Evolutionary conservation across 2,329 filamentous ascomycete species (phyloP).

Genomic region (Cephalotrichum gorgonifer): DNA sequence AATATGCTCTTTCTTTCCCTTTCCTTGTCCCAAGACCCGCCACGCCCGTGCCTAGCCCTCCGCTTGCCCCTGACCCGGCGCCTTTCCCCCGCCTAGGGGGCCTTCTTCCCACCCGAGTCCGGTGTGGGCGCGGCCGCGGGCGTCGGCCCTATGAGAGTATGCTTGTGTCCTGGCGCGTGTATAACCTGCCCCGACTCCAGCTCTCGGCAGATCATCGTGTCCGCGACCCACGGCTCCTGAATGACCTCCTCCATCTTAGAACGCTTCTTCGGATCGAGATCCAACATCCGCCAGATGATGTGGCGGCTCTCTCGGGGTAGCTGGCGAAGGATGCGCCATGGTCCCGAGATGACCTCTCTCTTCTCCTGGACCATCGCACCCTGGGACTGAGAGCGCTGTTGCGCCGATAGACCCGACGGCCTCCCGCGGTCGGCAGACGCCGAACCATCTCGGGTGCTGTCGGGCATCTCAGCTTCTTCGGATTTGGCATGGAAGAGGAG

Average conservation of each 20-base stretch:
- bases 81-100: background rate
- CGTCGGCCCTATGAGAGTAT: slow-evolving; percentile 69
- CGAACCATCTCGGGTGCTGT: slow-evolving; percentile 4
- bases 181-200: slow-evolving; percentile 59
- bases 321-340: slow-evolving; percentile 79
- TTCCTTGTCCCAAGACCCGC: background rate
- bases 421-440: background rate
- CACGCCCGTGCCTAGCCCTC: background rate
- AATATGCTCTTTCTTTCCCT: background rate
- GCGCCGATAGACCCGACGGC: background rate
- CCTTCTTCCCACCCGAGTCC: slow-evolving; percentile 3
- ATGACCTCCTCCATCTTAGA: slow-evolving; percentile 81
- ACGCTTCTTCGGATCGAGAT: slow-evolving; percentile 72
- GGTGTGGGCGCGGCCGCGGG: slow-evolving; percentile 36
- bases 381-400: slow-evolving; percentile 5
- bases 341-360: slow-evolving; percentile 79
- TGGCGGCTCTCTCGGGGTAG: slow-evolving; percentile 82
- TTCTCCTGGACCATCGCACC: slow-evolving; percentile 27
- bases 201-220: slow-evolving; percentile 75
- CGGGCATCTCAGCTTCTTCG: slow-evolving; percentile 1
- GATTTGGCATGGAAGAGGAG: slow-evolving; percentile 36
- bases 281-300: slow-evolving; percentile 87
- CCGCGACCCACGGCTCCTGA: slow-evolving; percentile 80
- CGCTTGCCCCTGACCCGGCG: background rate
- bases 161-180: slow-evolving; percentile 66